Evolutionary conservation across 306 rosid genomes (phyloP), one percentile per base, ranked within the genome.

Genomic region (Mucuna pruriens): DNA sequence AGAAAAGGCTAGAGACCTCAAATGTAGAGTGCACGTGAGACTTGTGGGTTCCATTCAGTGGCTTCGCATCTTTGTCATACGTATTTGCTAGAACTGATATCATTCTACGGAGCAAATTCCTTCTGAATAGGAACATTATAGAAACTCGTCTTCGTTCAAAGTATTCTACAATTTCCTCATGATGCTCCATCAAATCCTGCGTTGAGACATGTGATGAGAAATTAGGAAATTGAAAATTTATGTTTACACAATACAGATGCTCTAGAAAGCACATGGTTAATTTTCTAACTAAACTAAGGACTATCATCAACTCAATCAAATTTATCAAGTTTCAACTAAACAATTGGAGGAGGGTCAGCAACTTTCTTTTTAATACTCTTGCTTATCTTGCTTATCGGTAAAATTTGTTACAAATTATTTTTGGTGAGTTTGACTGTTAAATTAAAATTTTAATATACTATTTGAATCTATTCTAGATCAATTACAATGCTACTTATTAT

Each of bases 31-130:
- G 91, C 29, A 87, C 91, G 40, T 92, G 97, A 75, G 94, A 86
- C 82, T 90, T 89, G 74, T 92, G 94, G 22, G 90, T 90, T 55
- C 97, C 94, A 62, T 92, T 87, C 17, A 92, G 81, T 65, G 74
- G 85, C 77, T 90, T 92, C 34, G 87, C 86, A 77, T 83, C 80
- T 83, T 80, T 89, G 82, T 92, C 94, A 49, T 87, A 82, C 1
- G 87, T 7, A 75, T 90, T 92, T 9, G 94, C 92, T n/a, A 88
- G 72, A 42, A 89, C 86, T 76, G 94, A 92, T 16, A 89, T 85
- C 94, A 86, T 83, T 83, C 94, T 84, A 5, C 90, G 89, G 0
- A 92, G 91, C 68, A 92, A 86, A 46, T 92, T 92, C 65, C 88
- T 90, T 84, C 93, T 83, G 81, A 90, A 85, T 48, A 89, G 88